Percentiles rank a stretch among this genome's conserved stretches.
Evolutionary conservation across 176 grass and related monocot species (phyloP).

Genomic region (Musa itinerans): DNA sequence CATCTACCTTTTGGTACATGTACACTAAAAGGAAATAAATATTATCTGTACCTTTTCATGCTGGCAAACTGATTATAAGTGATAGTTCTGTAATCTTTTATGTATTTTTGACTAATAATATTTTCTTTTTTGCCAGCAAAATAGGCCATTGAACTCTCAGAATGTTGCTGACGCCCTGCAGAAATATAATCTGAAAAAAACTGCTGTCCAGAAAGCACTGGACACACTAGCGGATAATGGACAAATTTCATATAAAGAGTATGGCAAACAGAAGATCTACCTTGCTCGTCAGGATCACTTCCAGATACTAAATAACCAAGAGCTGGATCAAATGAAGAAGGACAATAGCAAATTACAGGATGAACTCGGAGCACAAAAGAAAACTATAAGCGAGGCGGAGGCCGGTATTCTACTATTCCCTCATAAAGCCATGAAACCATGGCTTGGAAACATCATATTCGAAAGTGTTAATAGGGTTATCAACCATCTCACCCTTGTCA

Average conservation of each 20-base stretch:
- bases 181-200: slow-evolving; percentile 95
- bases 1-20: too few species aligned
- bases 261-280: slow-evolving; percentile 97
- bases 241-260: slow-evolving; percentile 98
- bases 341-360: slow-evolving; percentile 66
- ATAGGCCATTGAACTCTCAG: slow-evolving; percentile 92
- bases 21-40: too few species aligned
- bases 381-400: slow-evolving; percentile 63
- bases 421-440: background rate
- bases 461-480: too few species aligned
- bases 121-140: slow-evolving; percentile 56
- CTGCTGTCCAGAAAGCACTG: slow-evolving; percentile 77
- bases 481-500: background rate
- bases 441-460: background rate
- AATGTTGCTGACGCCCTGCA: slow-evolving; percentile 82
- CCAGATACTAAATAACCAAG: slow-evolving; percentile 72
- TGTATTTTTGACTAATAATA: slow-evolving; percentile 2
- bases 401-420: slow-evolving; percentile 40
- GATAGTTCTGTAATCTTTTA: background rate
- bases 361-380: slow-evolving; percentile 67
- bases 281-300: slow-evolving; percentile 94
- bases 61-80: background rate
- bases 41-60: background rate
- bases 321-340: slow-evolving; percentile 90
- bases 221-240: slow-evolving; percentile 70